These are phyloP conservation scores for Phalaenopsis equestris DNA, from an alignment of 106 monocot species.

Conservation along the genomic window DNA sequence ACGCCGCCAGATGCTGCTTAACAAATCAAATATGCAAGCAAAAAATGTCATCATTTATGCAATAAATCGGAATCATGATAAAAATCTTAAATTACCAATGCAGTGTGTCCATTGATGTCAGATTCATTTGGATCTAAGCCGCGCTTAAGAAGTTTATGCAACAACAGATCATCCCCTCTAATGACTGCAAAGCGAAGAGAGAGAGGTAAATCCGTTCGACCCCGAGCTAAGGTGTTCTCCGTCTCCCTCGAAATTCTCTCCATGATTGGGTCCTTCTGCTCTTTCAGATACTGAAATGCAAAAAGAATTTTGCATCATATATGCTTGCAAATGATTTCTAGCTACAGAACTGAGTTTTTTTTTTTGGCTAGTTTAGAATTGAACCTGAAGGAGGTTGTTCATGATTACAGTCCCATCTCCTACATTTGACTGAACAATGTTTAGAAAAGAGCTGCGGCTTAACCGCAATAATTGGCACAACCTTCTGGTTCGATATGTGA, in stretches of 20 bases:
- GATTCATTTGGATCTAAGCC: conserved; percentile 59
- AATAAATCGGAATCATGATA: neutral
- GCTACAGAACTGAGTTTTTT: no score
- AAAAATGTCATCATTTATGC: neutral
- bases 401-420: conserved; percentile 87
- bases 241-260: conserved; percentile 37
- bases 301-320: conserved; percentile 14
- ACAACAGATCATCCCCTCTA: conserved; percentile 48
- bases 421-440: conserved; percentile 72
- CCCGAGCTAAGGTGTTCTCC: conserved; percentile 42
- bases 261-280: conserved; percentile 34
- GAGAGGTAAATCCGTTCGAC: conserved; percentile 52
- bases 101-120: conserved; percentile 34
- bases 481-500: conserved; percentile 77
- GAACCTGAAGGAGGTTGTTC: conserved; percentile 85
- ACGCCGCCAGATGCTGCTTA: conserved; percentile 81
- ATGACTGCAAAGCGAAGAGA: conserved; percentile 42
- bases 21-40: neutral
- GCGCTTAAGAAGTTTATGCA: conserved; percentile 54
- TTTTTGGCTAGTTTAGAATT: no score
- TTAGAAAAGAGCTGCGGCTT: conserved; percentile 72
- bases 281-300: conserved; percentile 43
- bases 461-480: conserved; percentile 77
- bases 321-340: no score
- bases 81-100: conserved; percentile 26